A percentile compares a stretch with the other conserved stretches of the same genome.
These are phyloP conservation scores for Amanita fuliginea DNA, from an alignment of 768 basidiomycete species.

Conservation along the genomic window DNA sequence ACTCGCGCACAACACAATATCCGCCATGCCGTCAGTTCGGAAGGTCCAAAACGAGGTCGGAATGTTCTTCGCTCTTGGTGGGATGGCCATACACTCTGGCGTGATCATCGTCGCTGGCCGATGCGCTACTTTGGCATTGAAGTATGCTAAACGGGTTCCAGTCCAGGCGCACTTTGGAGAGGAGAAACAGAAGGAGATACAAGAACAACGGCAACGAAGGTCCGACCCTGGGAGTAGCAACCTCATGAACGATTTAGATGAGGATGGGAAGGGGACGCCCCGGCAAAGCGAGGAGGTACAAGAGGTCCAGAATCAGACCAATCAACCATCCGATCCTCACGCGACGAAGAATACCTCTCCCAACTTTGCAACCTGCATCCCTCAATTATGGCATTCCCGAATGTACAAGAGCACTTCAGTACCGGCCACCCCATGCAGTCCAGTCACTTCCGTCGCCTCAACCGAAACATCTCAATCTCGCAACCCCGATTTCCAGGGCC, in stretches of 20 bases:
- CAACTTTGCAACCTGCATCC: not conserved
- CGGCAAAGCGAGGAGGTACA: not conserved
- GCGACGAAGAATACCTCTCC: not conserved
- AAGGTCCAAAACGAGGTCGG: not conserved
- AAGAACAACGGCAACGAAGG: not conserved
- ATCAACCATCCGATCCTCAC: not conserved
- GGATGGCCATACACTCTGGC: slow-evolving; percentile 2
- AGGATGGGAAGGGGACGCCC: not conserved
- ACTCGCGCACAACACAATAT: not conserved
- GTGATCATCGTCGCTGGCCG: slow-evolving; percentile 4
- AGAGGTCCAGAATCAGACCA: not conserved
- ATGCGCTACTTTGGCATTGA: slow-evolving; percentile 1
- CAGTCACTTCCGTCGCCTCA: not conserved
- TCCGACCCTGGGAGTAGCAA: too few relatives aligned
- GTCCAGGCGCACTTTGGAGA: not conserved
- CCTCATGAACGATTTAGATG: not conserved
- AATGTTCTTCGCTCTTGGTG: not conserved
- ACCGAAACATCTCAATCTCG: not conserved
- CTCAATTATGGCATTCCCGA: not conserved
- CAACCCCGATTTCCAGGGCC: not conserved
- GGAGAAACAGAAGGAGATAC: not conserved
- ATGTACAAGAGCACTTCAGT: not conserved
- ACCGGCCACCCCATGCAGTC: not conserved
- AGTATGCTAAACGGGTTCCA: not conserved
- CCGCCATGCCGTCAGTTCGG: not conserved